A percentile compares a stretch with the other conserved stretches of the same genome.
These are phyloP conservation scores for Rosa multiflora DNA, from an alignment of 306 rosid genomes.

Conservation along the genomic window DNA sequence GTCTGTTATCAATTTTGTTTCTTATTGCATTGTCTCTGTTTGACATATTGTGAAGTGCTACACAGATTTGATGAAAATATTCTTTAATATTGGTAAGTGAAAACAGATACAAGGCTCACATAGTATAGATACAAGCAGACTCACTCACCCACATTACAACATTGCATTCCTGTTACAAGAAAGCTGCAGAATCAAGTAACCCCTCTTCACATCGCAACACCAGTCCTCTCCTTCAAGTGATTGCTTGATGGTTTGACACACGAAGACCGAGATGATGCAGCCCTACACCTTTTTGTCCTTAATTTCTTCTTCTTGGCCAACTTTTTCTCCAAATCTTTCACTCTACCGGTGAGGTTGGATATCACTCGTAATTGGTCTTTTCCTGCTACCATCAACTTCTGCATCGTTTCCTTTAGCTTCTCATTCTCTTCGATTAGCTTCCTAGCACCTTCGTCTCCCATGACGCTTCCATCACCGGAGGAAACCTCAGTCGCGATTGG, in stretches of 20 bases:
- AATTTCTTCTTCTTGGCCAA: constrained; percentile 46
- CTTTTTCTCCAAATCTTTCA: constrained; percentile 68
- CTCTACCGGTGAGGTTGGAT: constrained; percentile 52
- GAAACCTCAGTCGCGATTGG: neutral
- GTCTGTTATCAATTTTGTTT: neutral
- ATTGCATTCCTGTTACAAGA: neutral
- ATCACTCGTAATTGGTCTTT: constrained; percentile 59
- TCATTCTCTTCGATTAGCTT: constrained; percentile 52
- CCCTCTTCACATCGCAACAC: constrained; percentile 14
- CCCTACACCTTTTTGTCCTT: constrained; percentile 24
- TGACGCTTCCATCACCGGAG: neutral
- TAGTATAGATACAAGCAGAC: neutral
- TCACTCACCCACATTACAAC: constrained; percentile 1
- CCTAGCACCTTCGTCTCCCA: constrained; percentile 9
- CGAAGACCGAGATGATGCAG: constrained; percentile 20
- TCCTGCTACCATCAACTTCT: constrained; percentile 60
- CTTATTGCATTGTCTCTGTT: neutral
- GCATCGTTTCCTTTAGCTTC: constrained; percentile 52
- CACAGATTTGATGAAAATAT: neutral
- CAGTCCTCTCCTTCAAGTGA: neutral
- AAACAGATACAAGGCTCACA: neutral
- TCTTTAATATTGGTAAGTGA: neutral
- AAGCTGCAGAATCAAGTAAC: neutral
- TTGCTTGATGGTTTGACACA: constrained; percentile 20
- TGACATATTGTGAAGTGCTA: neutral